Evolutionary conservation across 2,329 filamentous ascomycete species (phyloP).

Genomic region (Exserohilum rostratum): DNA sequence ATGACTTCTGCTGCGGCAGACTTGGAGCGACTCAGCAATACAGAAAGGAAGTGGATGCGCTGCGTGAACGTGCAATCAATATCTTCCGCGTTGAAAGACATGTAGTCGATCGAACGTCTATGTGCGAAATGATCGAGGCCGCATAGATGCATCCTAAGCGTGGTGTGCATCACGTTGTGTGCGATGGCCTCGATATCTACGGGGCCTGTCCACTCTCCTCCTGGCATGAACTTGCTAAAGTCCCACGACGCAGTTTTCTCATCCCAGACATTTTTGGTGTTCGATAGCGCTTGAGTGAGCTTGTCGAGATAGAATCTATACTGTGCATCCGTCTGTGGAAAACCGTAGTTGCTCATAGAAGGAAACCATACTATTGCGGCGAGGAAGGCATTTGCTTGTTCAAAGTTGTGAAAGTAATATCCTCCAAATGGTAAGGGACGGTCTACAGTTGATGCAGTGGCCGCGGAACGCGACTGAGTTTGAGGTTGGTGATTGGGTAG

Average conservation of each 20-base stretch:
- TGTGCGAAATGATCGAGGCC: conserved; percentile 4
- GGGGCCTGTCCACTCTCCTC: conserved; percentile 1
- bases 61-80: conserved; percentile 6
- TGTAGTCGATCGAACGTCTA: background rate
- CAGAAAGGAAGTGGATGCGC: conserved; percentile 3
- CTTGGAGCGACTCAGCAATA: conserved; percentile 5
- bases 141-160: background rate
- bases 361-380: background rate
- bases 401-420: background rate
- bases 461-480: background rate
- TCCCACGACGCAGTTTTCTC: background rate
- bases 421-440: background rate
- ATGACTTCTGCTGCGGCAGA: conserved; percentile 5
- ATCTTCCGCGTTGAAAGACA: background rate
- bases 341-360: background rate
- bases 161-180: background rate
- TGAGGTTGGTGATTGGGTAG: background rate
- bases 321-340: background rate
- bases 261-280: background rate
- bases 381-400: background rate
- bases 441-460: background rate
- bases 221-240: background rate
- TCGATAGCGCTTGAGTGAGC: background rate
- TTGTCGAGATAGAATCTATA: background rate
- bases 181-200: conserved; percentile 5